Evolutionary conservation across 306 rosid species (phyloP).

Genomic region (Argentina anserina): DNA sequence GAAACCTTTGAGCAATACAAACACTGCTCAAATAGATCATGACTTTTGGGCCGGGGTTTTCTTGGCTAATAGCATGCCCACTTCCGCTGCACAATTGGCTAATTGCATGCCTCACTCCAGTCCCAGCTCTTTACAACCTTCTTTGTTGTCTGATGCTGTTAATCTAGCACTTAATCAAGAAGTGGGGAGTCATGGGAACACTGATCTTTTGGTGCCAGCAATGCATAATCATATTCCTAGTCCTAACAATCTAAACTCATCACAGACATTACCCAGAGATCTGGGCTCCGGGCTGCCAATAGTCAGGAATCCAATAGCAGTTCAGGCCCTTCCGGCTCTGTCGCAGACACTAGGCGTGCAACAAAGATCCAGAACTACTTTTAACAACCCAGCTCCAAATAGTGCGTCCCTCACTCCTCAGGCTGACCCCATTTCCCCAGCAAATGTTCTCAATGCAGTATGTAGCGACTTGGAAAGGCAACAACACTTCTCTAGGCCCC

Average conservation of each 20-base stretch:
- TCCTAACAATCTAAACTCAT: conserved; percentile 35
- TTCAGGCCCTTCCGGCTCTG: conserved; percentile 83
- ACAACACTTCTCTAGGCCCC: conserved; percentile 50
- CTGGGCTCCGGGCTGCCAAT: conserved; percentile 1
- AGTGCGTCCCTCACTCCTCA: conserved; percentile 45
- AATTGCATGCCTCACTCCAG: conserved; percentile 23
- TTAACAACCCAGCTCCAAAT: conserved; percentile 33
- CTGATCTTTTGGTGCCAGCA: conserved; percentile 28
- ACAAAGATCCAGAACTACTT: conserved; percentile 45
- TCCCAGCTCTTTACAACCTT: conserved; percentile 22
- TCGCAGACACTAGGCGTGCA: conserved; percentile 36
- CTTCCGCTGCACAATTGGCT: conserved; percentile 23
- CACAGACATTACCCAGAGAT: conserved; percentile 26
- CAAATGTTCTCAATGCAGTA: conserved; percentile 28
- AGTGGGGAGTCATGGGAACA: conserved; percentile 39
- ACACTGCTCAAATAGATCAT: conserved; percentile 39
- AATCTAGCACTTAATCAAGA: conserved; percentile 48
- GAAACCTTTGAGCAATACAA: conserved; percentile 43
- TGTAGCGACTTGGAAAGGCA: conserved; percentile 58
- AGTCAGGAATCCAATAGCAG: conserved; percentile 55
- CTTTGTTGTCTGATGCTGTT: conserved; percentile 35
- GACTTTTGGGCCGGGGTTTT: conserved; percentile 43
- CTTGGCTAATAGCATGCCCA: not conserved
- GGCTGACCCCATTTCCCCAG: conserved; percentile 32
- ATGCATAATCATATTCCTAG: conserved; percentile 38